These are phyloP conservation scores for Hypoxylon fuscum DNA, from an alignment of 495 filamentous ascomycete genomes.

Conservation along the genomic window DNA sequence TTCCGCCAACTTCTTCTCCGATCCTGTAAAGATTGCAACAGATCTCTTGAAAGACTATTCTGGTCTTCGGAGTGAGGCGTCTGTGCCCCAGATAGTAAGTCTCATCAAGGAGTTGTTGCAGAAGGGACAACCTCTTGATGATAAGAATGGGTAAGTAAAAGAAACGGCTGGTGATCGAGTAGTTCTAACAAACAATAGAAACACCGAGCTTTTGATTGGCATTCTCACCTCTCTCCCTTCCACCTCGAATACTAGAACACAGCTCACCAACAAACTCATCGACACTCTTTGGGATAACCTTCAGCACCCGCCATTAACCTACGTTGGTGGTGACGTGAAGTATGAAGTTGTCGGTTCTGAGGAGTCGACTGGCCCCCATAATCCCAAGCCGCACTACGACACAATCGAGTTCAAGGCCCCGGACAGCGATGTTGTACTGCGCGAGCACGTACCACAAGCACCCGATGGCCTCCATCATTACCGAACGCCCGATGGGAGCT, in stretches of 20 bases:
- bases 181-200: conserved; percentile 29
- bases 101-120: conserved; percentile 41
- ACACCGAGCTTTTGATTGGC: conserved; percentile 46
- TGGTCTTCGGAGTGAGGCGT: conserved; percentile 34
- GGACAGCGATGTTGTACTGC: conserved; percentile 47
- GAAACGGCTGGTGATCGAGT: neutral
- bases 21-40: conserved; percentile 41
- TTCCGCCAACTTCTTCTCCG: conserved; percentile 40
- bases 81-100: conserved; percentile 31
- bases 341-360: conserved; percentile 40
- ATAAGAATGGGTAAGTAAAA: conserved; percentile 42
- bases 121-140: conserved; percentile 44
- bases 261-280: conserved; percentile 65
- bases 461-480: conserved; percentile 62
- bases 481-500: conserved; percentile 74
- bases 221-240: conserved; percentile 58
- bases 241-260: conserved; percentile 60
- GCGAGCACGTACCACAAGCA: conserved; percentile 44
- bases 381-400: conserved; percentile 18
- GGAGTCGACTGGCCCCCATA: conserved; percentile 1
- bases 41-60: conserved; percentile 41
- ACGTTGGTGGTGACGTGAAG: conserved; percentile 51
- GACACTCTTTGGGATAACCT: conserved; percentile 73
- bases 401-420: conserved; percentile 46
- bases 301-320: conserved; percentile 72